A percentile compares a stretch with the other conserved stretches of the same genome.
These are phyloP conservation scores for Dendryphion nanum DNA, from an alignment of 2,329 filamentous ascomycete species.

Conservation along the genomic window DNA sequence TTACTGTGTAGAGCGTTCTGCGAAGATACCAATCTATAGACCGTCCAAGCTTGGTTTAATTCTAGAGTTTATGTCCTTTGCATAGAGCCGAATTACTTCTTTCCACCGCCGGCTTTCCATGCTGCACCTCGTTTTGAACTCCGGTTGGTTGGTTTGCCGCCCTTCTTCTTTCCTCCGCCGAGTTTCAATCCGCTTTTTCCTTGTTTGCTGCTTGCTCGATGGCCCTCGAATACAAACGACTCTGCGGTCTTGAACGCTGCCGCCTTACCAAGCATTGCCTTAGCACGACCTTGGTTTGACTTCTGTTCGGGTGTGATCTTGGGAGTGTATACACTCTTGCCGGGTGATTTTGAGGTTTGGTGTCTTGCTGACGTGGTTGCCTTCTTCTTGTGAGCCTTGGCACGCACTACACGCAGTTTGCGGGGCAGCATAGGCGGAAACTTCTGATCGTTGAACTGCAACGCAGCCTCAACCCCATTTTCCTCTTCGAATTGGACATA, in stretches of 20 bases:
- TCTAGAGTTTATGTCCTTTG: no score
- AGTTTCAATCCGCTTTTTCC: slow-evolving; percentile 62
- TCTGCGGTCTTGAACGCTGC: slow-evolving; percentile 65
- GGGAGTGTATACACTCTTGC: slow-evolving; percentile 60
- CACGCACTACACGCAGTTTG: slow-evolving; percentile 79
- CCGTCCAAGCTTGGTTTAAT: no score
- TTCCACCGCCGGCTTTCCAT: slow-evolving; percentile 44
- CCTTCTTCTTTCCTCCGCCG: slow-evolving; percentile 52
- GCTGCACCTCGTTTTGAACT: slow-evolving; percentile 44
- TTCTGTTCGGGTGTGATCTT: slow-evolving; percentile 70
- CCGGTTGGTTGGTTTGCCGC: slow-evolving; percentile 42
- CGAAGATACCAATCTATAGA: no score
- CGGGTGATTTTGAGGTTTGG: slow-evolving; percentile 27
- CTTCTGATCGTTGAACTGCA: slow-evolving; percentile 85
- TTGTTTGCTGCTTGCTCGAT: slow-evolving; percentile 66
- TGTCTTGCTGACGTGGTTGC: slow-evolving; percentile 32
- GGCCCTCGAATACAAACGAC: slow-evolving; percentile 77
- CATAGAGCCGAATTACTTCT: no score
- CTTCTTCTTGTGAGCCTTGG: slow-evolving; percentile 61
- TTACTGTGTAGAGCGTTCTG: no score
- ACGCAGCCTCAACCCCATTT: slow-evolving; percentile 86
- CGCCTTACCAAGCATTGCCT: slow-evolving; percentile 70
- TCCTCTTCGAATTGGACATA: slow-evolving; percentile 93
- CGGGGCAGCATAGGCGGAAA: slow-evolving; percentile 94
- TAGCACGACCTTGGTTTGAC: slow-evolving; percentile 69